Percentiles rank a stretch among this genome's conserved stretches.
These are phyloP conservation scores for Furcasterigmium sp. DNA, from an alignment of 2,329 filamentous ascomycete species.

Conservation along the genomic window DNA sequence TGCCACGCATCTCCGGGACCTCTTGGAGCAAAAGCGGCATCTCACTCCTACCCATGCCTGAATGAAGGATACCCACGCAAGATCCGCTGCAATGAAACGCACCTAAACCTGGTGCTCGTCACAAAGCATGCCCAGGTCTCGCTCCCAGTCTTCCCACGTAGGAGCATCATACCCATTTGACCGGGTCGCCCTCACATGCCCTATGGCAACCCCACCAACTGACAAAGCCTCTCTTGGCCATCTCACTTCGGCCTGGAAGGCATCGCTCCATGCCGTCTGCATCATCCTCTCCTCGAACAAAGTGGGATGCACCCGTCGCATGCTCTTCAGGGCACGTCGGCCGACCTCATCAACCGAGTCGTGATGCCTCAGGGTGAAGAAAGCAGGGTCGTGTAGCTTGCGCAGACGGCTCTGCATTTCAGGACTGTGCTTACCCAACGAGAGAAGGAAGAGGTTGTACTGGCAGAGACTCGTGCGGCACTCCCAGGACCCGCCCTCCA, in stretches of 20 bases:
- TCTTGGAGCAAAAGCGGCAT: too few species aligned
- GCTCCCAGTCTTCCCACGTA: slow-evolving; percentile 47
- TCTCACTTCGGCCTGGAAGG: slow-evolving; percentile 25
- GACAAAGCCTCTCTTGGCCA: slow-evolving; percentile 32
- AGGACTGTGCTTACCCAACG: slow-evolving; percentile 39
- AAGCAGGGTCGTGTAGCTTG: slow-evolving; percentile 40
- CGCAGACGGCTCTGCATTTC: slow-evolving; percentile 42
- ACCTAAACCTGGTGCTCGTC: neutral
- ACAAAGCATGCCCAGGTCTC: slow-evolving; percentile 21
- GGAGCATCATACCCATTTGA: slow-evolving; percentile 48
- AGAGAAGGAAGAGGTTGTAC: slow-evolving; percentile 28
- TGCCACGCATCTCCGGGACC: too few species aligned
- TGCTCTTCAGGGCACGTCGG: slow-evolving; percentile 45
- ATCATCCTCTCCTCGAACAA: slow-evolving; percentile 22
- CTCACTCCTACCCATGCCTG: slow-evolving; percentile 9
- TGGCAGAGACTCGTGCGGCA: slow-evolving; percentile 27
- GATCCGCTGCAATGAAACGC: neutral
- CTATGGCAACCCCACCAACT: slow-evolving; percentile 31
- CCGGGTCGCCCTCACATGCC: slow-evolving; percentile 26
- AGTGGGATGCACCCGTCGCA: slow-evolving; percentile 32
- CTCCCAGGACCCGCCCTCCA: slow-evolving; percentile 25
- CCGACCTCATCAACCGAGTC: slow-evolving; percentile 56
- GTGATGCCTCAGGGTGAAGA: slow-evolving; percentile 48
- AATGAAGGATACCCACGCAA: neutral
- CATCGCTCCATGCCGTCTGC: slow-evolving; percentile 22